Evolutionary conservation across 768 basidiomycete species (phyloP).

Genomic region (Holtermannia corniformis): DNA sequence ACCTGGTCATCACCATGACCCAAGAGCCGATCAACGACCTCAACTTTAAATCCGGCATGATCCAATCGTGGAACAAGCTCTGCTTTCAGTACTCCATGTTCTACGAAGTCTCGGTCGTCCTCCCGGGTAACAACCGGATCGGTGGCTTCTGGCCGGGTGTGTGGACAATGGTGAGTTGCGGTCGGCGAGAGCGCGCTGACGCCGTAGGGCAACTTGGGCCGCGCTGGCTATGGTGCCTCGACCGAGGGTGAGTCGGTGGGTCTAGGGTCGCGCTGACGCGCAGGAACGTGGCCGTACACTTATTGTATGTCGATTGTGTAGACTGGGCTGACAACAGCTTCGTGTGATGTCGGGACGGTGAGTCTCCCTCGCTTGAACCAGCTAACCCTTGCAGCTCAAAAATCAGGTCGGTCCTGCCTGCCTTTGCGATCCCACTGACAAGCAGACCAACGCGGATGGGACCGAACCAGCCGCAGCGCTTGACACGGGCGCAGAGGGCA

Average conservation of each 20-base stretch:
- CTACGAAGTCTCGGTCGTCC: slow-evolving; percentile 50
- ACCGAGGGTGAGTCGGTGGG: slow-evolving; percentile 48
- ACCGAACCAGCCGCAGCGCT: slow-evolving; percentile 23
- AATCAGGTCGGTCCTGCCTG: neutral
- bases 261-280: neutral
- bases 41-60: slow-evolving; percentile 55
- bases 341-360: slow-evolving; percentile 79
- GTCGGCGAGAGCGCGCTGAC: slow-evolving; percentile 39
- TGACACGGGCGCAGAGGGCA: slow-evolving; percentile 18
- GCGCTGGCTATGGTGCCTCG: slow-evolving; percentile 81
- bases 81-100: slow-evolving; percentile 84
- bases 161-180: slow-evolving; percentile 52
- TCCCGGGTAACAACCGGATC: slow-evolving; percentile 34
- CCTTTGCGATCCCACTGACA: too few species aligned
- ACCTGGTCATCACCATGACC: slow-evolving; percentile 68
- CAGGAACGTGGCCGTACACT: slow-evolving; percentile 71
- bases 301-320: too few species aligned
- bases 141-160: slow-evolving; percentile 66
- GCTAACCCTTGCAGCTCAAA: neutral
- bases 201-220: slow-evolving; percentile 59
- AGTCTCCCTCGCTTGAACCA: neutral
- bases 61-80: slow-evolving; percentile 86
- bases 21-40: slow-evolving; percentile 64
- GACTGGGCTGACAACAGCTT: too few species aligned
- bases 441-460: slow-evolving; percentile 22